Evolutionary conservation across 73 alveolate genomes (phyloP).

Genomic region (Stentor roeselii): DNA sequence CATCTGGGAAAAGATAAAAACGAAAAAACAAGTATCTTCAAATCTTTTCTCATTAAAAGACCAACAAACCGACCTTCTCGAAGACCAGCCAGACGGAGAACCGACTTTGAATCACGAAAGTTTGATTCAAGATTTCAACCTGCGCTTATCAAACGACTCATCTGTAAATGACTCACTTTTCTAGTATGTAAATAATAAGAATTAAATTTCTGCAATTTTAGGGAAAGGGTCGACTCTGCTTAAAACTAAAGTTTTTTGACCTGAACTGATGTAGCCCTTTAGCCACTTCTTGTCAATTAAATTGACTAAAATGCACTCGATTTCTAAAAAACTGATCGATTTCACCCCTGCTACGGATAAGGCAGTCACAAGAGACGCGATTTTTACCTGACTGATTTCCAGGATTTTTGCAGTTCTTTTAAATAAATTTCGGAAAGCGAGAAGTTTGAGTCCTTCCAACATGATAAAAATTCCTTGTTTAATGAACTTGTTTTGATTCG

Average conservation of each 20-base stretch:
- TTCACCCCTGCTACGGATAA: slow-evolving; percentile 24
- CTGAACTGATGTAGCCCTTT: slow-evolving; percentile 60
- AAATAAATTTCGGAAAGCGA: slow-evolving; percentile 45
- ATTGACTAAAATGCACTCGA: slow-evolving; percentile 59
- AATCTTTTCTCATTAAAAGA: too few relatives aligned
- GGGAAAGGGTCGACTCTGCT: slow-evolving; percentile 56
- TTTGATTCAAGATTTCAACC: too few relatives aligned
- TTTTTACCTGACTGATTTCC: neutral
- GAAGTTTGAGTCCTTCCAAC: slow-evolving; percentile 46
- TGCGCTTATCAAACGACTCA: too few relatives aligned
- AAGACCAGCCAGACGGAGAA: too few relatives aligned
- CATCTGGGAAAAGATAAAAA: too few relatives aligned
- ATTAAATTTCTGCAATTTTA: neutral
- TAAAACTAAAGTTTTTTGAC: slow-evolving; percentile 44
- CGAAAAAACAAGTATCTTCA: too few relatives aligned
- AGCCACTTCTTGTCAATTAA: slow-evolving; percentile 48
- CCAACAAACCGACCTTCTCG: too few relatives aligned
- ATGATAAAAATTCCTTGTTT: slow-evolving; percentile 45
- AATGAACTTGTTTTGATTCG: slow-evolving; percentile 37
- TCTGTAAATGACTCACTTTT: too few relatives aligned
- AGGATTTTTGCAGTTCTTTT: slow-evolving; percentile 21
- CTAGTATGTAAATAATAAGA: too few relatives aligned
- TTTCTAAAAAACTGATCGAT: slow-evolving; percentile 28
- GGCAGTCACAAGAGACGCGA: neutral
- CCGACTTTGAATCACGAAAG: too few relatives aligned